Base-by-base conservation (phyloP, 139 green algal species). In the Ettlia oleoabundans region DNA sequence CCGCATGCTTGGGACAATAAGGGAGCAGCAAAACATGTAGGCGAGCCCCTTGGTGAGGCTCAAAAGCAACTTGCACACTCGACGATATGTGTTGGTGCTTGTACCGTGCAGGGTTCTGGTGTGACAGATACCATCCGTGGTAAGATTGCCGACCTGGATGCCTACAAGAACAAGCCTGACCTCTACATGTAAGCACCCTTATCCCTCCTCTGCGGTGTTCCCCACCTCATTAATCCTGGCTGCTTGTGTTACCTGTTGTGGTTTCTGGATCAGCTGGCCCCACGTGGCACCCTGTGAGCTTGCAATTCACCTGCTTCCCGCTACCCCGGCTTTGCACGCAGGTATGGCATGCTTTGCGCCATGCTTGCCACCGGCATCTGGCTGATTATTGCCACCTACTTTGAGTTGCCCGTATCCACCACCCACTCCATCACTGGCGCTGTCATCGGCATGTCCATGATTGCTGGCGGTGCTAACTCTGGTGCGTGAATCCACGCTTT, bases 291-390 rank as follows among this genome's bases (percentile, higher is more conserved):
- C n/a, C n/a, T n/a, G n/a, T n/a, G n/a, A n/a, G n/a, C n/a, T n/a
- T n/a, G n/a, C n/a, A n/a, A n/a, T 22, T 4, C 63, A 40, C n/a
- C n/a, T 40, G 26, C 63, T 32, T 13, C 33, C 33, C 65, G 7
- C 33, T 7, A 21, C 9, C 15, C 65, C 28, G 33, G 6, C 65
- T 37, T 22, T 21, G 35, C 40, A n/a, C 58, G 68, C 68, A 76
- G 68, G 68, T 94, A 90, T 47, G 92, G 92, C 51, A 94, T 94
- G 86, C 68, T 95, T 30, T 92, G 86, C 67, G 86, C 87, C 37
- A 53, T 67, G 47, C 65, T 85, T 3, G 84, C 89, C 1, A 85
- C 92, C 6, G 89, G 86, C 30, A 55, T 90, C 65, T 94, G 88
- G 88, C 77, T 94, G 7, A 47, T 42, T 86, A 87, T 55, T 84